phyloP scores from a whole-genome alignment of 345 rosid genomes.

The Eutrema japonicum region DNA sequence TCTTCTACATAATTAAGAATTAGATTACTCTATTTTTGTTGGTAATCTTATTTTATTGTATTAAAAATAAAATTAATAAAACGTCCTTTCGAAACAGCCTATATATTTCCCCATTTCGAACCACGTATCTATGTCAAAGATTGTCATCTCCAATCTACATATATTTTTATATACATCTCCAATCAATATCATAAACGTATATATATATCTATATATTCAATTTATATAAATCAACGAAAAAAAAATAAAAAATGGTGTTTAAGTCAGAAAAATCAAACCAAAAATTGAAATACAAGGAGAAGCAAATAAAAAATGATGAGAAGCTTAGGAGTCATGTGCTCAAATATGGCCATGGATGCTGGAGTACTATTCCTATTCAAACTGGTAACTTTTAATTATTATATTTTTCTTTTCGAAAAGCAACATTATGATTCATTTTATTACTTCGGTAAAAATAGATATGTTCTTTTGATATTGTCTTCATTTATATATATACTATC shows the following conservation, averaged over 20 bases:
- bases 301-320: constrained; percentile 88
- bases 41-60: neutral
- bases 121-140: constrained; percentile 28
- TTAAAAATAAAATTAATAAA: neutral
- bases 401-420: neutral
- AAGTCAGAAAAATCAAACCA: constrained; percentile 25
- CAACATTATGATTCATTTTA: neutral
- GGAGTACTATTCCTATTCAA: constrained; percentile 84
- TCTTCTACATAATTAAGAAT: constrained; percentile 17
- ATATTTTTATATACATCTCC: constrained; percentile 19
- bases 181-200: constrained; percentile 14
- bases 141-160: constrained; percentile 23
- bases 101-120: constrained; percentile 31
- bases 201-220: neutral
- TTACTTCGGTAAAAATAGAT: neutral
- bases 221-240: neutral
- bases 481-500: neutral
- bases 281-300: constrained; percentile 33
- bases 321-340: constrained; percentile 67
- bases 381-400: constrained; percentile 56
- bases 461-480: neutral
- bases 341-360: constrained; percentile 79
- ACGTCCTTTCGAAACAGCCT: constrained; percentile 27
- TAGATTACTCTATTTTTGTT: neutral
- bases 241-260: constrained; percentile 31